Evolutionary conservation across 106 monocot genomes (phyloP).

Genomic region (Dendrobium nobile): DNA sequence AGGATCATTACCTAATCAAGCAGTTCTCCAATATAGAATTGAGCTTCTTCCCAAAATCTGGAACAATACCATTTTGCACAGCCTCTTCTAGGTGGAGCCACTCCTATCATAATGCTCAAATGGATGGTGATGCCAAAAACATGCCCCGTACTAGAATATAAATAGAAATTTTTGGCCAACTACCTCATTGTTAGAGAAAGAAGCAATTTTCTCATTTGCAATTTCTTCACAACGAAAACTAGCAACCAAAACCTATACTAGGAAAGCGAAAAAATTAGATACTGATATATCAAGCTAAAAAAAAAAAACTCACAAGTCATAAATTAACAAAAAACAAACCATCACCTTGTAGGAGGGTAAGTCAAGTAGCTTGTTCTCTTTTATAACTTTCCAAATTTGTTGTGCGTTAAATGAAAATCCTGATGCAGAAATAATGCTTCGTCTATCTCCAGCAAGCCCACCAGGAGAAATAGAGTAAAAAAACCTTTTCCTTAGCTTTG

Average conservation of each 20-base stretch:
- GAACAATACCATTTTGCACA: slow-evolving; percentile 48
- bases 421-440: slow-evolving; percentile 88
- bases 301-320: neutral
- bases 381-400: slow-evolving; percentile 94
- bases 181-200: slow-evolving; percentile 68
- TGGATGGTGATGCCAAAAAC: neutral
- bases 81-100: slow-evolving; percentile 79
- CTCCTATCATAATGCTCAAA: slow-evolving; percentile 34
- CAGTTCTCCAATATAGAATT: slow-evolving; percentile 58
- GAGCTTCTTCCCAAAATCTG: slow-evolving; percentile 79
- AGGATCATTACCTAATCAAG: slow-evolving; percentile 56
- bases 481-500: slow-evolving; percentile 73
- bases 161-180: neutral
- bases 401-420: slow-evolving; percentile 90
- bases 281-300: neutral
- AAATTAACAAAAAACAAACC: neutral
- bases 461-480: slow-evolving; percentile 88
- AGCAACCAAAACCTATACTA: slow-evolving; percentile 82
- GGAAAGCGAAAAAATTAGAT: neutral
- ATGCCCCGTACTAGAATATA: slow-evolving; percentile 2
- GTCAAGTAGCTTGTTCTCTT: slow-evolving; percentile 95
- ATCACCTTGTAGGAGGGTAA: slow-evolving; percentile 88
- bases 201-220: slow-evolving; percentile 73
- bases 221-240: slow-evolving; percentile 99
- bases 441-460: slow-evolving; percentile 94